These are phyloP conservation scores for Endothia cerciana DNA, from an alignment of 2,329 filamentous ascomycete genomes.

Conservation along the genomic window DNA sequence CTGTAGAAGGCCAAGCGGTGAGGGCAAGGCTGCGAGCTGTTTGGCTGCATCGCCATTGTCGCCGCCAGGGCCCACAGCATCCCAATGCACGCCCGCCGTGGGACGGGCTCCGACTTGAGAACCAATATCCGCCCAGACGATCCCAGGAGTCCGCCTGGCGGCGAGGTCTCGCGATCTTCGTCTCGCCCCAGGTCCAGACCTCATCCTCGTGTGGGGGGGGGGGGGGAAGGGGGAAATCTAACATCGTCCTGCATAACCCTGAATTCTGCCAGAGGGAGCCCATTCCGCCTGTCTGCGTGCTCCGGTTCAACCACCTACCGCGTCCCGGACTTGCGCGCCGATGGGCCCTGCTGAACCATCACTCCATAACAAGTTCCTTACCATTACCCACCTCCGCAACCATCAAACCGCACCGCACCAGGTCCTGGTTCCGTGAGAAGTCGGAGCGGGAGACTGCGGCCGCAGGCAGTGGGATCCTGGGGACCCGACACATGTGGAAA, in stretches of 20 bases:
- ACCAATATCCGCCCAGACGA: slow-evolving; percentile 31
- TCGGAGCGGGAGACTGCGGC: slow-evolving; percentile 5
- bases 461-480: not conserved
- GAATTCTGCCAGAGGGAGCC: not conserved
- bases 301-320: too few relatives aligned
- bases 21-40: slow-evolving; percentile 41
- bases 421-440: not conserved
- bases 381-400: not conserved
- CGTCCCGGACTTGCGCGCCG: slow-evolving; percentile 10
- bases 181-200: not conserved
- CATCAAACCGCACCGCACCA: not conserved
- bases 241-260: not conserved
- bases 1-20: slow-evolving; percentile 41
- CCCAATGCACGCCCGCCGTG: slow-evolving; percentile 6
- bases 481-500: not conserved
- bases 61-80: slow-evolving; percentile 24
- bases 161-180: not conserved
- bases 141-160: not conserved
- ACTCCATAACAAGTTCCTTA: not conserved
- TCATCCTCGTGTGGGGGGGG: too few relatives aligned
- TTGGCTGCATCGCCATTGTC: slow-evolving; percentile 39
- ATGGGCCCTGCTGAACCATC: not conserved
- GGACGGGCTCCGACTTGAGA: slow-evolving; percentile 30
- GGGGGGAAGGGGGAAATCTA: not conserved
- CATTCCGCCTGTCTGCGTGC: not conserved